Conservation (phyloP, 2,329 filamentous ascomycete species). For the Zalaria obscura region DNA sequence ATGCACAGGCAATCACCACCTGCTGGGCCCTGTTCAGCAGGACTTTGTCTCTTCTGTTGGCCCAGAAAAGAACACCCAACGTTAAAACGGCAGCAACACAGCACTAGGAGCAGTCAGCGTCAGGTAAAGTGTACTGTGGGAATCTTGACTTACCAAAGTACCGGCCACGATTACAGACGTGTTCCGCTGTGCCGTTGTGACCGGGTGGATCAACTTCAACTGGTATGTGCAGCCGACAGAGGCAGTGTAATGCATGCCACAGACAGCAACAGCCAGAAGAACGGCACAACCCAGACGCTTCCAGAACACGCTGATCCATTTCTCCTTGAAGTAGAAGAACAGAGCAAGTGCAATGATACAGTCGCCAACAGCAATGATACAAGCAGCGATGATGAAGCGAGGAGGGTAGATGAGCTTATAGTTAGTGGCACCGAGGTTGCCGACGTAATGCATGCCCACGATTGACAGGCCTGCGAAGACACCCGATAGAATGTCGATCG, state of each 20-base stretch:
- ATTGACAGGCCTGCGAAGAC: conserved; percentile 59
- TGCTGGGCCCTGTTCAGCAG: conserved; percentile 35
- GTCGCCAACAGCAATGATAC: conserved; percentile 57
- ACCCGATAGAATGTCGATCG: conserved; percentile 41
- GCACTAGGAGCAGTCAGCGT: conserved; percentile 15
- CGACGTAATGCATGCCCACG: conserved; percentile 77
- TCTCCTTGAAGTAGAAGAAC: conserved; percentile 64
- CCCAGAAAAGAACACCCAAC: conserved; percentile 21
- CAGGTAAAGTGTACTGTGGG: neutral
- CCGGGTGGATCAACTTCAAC: conserved; percentile 33
- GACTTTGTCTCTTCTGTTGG: conserved; percentile 19
- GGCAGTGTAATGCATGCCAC: conserved; percentile 80
- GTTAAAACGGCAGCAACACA: conserved; percentile 22
- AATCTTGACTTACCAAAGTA: conserved; percentile 41
- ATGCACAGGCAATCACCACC: conserved; percentile 42
- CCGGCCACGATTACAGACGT: conserved; percentile 61
- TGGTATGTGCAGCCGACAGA: conserved; percentile 56
- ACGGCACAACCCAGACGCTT: conserved; percentile 53
- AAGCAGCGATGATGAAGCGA: conserved; percentile 51
- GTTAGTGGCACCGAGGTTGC: conserved; percentile 70
- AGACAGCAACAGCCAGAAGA: conserved; percentile 59
- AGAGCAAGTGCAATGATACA: conserved; percentile 56
- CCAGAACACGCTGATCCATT: conserved; percentile 70
- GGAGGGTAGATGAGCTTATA: conserved; percentile 51
- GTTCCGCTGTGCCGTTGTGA: conserved; percentile 33